Percentiles rank a stretch among this genome's conserved stretches.
Evolutionary conservation across 2,329 filamentous ascomycete species (phyloP).

Genomic region (Calonectria fujianensis): DNA sequence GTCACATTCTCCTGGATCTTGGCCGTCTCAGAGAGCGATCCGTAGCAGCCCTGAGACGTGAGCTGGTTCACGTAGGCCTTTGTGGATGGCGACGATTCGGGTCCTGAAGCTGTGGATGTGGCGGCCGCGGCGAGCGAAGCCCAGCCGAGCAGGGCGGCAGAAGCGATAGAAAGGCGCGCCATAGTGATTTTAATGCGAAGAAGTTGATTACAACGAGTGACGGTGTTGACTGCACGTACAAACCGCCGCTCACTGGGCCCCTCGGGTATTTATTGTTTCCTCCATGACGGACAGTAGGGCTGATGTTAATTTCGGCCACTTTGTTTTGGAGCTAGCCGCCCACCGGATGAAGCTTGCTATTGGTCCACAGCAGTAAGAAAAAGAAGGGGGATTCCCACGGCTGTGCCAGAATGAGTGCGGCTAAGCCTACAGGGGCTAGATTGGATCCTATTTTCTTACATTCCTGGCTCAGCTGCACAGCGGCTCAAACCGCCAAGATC

Average conservation of each 20-base stretch:
- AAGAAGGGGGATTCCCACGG: slow-evolving; percentile 6
- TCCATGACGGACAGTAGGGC: background rate
- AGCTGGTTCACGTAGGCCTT: background rate
- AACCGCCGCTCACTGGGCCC: background rate
- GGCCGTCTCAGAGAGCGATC: slow-evolving; percentile 26
- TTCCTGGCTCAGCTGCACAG: background rate
- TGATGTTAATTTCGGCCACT: slow-evolving; percentile 14
- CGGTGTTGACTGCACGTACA: background rate
- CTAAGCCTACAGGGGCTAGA: background rate
- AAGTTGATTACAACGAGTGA: background rate
- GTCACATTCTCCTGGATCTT: background rate
- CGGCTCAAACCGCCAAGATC: background rate
- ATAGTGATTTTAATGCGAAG: slow-evolving; percentile 5
- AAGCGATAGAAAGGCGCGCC: background rate
- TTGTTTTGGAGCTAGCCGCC: slow-evolving; percentile 7
- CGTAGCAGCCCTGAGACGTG: slow-evolving; percentile 47
- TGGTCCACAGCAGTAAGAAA: background rate
- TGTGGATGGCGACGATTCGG: slow-evolving; percentile 60
- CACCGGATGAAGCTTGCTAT: background rate
- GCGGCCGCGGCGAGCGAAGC: slow-evolving; percentile 1
- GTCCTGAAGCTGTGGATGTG: background rate
- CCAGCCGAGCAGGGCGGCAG: slow-evolving; percentile 8
- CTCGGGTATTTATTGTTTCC: slow-evolving; percentile 1
- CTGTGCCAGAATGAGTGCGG: background rate
- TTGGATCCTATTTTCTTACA: background rate